Evolutionary conservation across 2,329 filamentous ascomycete genomes (phyloP).

Genomic region (Corynespora cassiicola): DNA sequence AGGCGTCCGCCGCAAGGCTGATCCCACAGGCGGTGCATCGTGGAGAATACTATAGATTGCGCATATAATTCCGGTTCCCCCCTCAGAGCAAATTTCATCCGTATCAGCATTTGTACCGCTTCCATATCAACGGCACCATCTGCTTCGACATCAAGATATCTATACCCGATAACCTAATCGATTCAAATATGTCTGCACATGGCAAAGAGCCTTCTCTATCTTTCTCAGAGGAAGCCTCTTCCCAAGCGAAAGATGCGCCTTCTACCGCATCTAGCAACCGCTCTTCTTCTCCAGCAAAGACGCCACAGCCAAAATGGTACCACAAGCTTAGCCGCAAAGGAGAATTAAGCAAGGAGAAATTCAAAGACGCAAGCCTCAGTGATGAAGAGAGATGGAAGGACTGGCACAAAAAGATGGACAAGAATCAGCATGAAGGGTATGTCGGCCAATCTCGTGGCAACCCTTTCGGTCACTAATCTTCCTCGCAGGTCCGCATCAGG

Average conservation of each 20-base stretch:
- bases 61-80: too few species aligned
- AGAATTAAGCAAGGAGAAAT: conserved; percentile 24
- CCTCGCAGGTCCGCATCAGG: conserved; percentile 16
- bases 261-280: conserved; percentile 1
- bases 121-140: too few species aligned
- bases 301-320: conserved; percentile 12
- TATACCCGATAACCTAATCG: too few species aligned
- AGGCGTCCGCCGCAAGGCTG: too few species aligned
- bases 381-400: conserved; percentile 34
- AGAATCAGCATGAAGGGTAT: conserved; percentile 21
- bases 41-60: too few species aligned
- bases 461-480: not conserved
- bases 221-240: not conserved
- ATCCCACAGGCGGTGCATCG: too few species aligned
- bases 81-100: too few species aligned
- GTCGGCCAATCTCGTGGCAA: conserved; percentile 1
- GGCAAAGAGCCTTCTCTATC: not conserved
- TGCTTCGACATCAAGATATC: too few species aligned
- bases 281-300: conserved; percentile 1
- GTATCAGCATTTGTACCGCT: too few species aligned
- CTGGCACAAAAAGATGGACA: conserved; percentile 33
- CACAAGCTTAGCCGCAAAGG: conserved; percentile 3
- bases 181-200: not conserved
- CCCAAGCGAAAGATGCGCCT: conserved; percentile 3
- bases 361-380: conserved; percentile 26